phyloP scores from a whole-genome alignment of 2,329 filamentous ascomycete genomes.

The Neurospora crassa region DNA sequence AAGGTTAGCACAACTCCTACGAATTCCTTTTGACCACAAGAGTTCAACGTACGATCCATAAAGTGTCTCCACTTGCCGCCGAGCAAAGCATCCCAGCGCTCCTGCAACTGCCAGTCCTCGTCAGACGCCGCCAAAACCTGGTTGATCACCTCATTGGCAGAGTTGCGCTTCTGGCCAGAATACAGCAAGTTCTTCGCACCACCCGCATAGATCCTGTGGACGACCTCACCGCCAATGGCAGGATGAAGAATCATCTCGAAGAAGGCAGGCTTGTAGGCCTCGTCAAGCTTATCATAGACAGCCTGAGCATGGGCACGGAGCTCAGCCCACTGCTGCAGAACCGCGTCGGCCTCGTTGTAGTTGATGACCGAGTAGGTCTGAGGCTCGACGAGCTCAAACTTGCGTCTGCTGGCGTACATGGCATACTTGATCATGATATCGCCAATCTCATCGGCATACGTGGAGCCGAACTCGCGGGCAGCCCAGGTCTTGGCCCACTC shows the following conservation, averaged over 20 bases:
- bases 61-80: conserved; percentile 55
- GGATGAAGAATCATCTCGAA: conserved; percentile 55
- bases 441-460: conserved; percentile 37
- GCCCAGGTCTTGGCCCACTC: conserved; percentile 46
- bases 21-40: background rate
- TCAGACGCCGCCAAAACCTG: conserved; percentile 43
- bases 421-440: conserved; percentile 46
- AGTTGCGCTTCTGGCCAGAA: conserved; percentile 42
- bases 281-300: conserved; percentile 44
- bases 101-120: conserved; percentile 46
- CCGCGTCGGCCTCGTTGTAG: conserved; percentile 52
- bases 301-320: conserved; percentile 44
- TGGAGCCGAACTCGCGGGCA: conserved; percentile 42
- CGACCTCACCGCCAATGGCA: conserved; percentile 45
- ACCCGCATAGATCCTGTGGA: conserved; percentile 43
- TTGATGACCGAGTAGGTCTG: conserved; percentile 51
- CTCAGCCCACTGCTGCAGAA: conserved; percentile 44
- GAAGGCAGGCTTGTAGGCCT: conserved; percentile 44
- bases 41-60: conserved; percentile 37
- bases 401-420: conserved; percentile 44
- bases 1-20: background rate
- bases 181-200: conserved; percentile 43
- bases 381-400: conserved; percentile 52
- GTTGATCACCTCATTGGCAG: conserved; percentile 44
- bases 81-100: conserved; percentile 46